phyloP scores from a whole-genome alignment of 495 filamentous ascomycete species.

The Aspergillus sparsus region DNA sequence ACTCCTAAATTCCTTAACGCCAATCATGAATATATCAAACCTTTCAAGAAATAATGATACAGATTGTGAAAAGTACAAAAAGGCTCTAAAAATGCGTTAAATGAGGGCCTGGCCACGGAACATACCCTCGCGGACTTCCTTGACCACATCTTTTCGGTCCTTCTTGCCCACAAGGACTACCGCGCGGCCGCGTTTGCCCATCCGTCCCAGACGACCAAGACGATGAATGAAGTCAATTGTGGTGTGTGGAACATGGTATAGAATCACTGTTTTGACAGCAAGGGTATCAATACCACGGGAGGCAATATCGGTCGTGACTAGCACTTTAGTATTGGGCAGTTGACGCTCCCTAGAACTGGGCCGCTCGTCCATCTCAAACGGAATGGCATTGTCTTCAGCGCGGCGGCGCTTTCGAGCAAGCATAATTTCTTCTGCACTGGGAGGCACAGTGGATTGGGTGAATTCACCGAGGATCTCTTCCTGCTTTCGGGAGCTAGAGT shows the following conservation, averaged over 20 bases:
- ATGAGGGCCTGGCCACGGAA: conserved; percentile 87
- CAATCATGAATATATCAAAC: conserved; percentile 1
- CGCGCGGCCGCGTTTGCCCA: conserved; percentile 87
- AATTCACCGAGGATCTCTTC: conserved; percentile 75
- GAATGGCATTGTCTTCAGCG: conserved; percentile 33
- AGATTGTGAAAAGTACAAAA: not conserved
- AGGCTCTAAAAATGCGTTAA: conserved; percentile 33
- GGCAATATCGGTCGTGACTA: conserved; percentile 90
- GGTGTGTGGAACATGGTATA: conserved; percentile 94
- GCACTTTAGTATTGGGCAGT: conserved; percentile 75
- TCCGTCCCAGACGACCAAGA: conserved; percentile 84
- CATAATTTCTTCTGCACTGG: conserved; percentile 44
- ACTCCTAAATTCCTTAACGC: conserved; percentile 14
- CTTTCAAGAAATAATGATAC: not conserved
- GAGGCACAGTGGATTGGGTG: conserved; percentile 57
- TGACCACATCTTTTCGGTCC: conserved; percentile 86
- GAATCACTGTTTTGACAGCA: conserved; percentile 84
- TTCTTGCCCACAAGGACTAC: conserved; percentile 87
- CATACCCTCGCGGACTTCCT: conserved; percentile 93
- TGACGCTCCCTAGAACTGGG: conserved; percentile 27
- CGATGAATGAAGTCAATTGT: conserved; percentile 98
- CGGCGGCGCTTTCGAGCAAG: conserved; percentile 36
- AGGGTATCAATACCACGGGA: conserved; percentile 93
- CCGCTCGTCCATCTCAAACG: conserved; percentile 33
- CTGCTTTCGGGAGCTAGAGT: conserved; percentile 71